Base-by-base conservation (phyloP, 495 filamentous ascomycete genomes). In the Aspergillus egyptiacus region DNA sequence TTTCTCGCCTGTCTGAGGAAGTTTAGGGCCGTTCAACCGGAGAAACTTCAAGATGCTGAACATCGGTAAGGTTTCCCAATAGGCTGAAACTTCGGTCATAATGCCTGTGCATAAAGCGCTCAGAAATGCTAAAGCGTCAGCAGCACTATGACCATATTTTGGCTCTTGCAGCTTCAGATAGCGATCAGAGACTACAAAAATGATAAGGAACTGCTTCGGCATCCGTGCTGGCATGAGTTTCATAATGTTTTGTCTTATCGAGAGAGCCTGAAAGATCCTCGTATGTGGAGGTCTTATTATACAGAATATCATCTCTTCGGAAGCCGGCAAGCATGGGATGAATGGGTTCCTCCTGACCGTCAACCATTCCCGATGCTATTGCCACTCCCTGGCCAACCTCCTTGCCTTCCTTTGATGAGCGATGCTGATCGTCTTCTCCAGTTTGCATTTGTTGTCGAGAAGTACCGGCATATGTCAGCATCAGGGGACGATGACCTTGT, bases 101-200 rank as follows among this genome's bases (percentile, higher is more conserved):
- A n/a, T n/a, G n/a, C n/a, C n/a, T n/a, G n/a, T n/a, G n/a, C n/a
- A n/a, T n/a, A n/a, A n/a, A n/a, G n/a, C n/a, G n/a, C n/a, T n/a
- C n/a, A n/a, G n/a, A n/a, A n/a, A n/a, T n/a, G 14, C 25, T 44
- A 18, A 44, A 9, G 8, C 18, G 30, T 31, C 5, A 2, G 14
- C 9, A 49, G 46, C n/a, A 49, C 46, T 22, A 40, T 49, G 46
- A 49, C 46, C 6, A 49, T 49, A 2, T 49, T 49, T 22, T 49
- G 46, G 46, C 46, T 49, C 15, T 9, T 49, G 27, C 46, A 49
- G 17, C 36, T 49, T 19, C 46, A 49, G 30, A 10, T 40, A 11
- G 46, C 46, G 15, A 41, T 49, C 24, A 32, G 35, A 30, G 34
- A 49, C 46, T 49, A 49, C 46, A 49, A 41, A 11, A 40, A 33